phyloP scores from a whole-genome alignment of 768 basidiomycete genomes.

The Psilocybe cyanescens region DNA sequence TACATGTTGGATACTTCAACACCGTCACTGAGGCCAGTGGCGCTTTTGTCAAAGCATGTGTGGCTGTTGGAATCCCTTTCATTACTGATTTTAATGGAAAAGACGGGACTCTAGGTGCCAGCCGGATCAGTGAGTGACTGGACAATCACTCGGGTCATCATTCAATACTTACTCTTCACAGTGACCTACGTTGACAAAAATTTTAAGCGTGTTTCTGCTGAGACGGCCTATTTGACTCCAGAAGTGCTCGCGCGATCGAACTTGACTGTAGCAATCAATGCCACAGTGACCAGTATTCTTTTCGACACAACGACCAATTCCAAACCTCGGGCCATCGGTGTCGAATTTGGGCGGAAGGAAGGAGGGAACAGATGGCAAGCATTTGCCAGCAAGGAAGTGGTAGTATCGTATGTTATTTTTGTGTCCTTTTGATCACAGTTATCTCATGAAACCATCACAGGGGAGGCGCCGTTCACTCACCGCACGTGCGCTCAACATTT shows the following conservation, averaged over 20 bases:
- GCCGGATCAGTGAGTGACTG: conserved; percentile 46
- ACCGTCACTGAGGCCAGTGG: conserved; percentile 45
- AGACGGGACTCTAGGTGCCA: conserved; percentile 62
- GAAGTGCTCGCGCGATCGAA: conserved; percentile 68
- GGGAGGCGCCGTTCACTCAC: conserved; percentile 24
- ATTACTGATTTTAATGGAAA: conserved; percentile 64
- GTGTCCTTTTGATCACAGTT: neutral
- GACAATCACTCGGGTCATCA: neutral
- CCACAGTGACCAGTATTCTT: conserved; percentile 58
- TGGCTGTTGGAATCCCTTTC: conserved; percentile 57
- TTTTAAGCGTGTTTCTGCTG: conserved; percentile 60
- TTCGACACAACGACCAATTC: conserved; percentile 45
- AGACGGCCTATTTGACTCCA: conserved; percentile 67
- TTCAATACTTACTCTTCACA: conserved; percentile 25
- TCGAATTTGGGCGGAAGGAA: conserved; percentile 54
- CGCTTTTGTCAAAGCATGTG: conserved; percentile 58
- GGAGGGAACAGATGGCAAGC: conserved; percentile 45
- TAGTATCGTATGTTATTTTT: conserved; percentile 53
- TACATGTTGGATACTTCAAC: conserved; percentile 61
- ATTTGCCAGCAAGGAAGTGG: conserved; percentile 59
- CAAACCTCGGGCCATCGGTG: conserved; percentile 56
- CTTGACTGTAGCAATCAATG: conserved; percentile 59
- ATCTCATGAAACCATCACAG: conserved; percentile 12
- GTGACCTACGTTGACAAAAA: conserved; percentile 69
- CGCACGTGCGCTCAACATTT: conserved; percentile 9